phyloP scores from a whole-genome alignment of 768 basidiomycete genomes.

The Tulasnella sp. region DNA sequence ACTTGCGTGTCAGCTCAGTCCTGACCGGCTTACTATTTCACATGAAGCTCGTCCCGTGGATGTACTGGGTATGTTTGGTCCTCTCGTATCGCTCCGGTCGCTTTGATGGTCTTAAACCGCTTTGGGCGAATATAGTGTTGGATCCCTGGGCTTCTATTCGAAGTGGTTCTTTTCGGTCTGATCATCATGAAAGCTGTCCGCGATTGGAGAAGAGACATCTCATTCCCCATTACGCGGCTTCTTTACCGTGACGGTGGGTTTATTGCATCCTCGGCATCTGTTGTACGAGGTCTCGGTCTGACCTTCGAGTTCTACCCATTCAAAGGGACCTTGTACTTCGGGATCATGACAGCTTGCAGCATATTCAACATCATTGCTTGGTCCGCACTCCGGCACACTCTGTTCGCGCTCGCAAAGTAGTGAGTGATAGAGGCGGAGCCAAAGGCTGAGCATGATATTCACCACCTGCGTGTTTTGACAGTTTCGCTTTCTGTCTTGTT shows the following conservation, averaged over 20 bases:
- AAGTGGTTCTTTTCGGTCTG: background rate
- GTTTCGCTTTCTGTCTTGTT: slow-evolving; percentile 1
- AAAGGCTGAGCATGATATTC: background rate
- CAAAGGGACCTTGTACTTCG: slow-evolving; percentile 1
- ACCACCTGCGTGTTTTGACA: background rate
- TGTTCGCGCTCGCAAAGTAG: slow-evolving; percentile 3
- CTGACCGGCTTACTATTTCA: no score
- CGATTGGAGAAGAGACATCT: background rate
- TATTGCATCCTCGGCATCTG: background rate
- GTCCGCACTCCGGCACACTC: slow-evolving; percentile 10
- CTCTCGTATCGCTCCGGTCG: background rate
- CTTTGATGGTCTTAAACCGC: no score
- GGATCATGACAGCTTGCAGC: background rate
- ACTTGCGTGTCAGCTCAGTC: background rate
- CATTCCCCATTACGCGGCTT: slow-evolving; percentile 1
- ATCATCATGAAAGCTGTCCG: slow-evolving; percentile 4
- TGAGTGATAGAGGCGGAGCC: background rate
- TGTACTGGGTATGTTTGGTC: slow-evolving; percentile 6
- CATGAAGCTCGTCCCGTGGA: background rate
- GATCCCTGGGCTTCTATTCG: slow-evolving; percentile 2
- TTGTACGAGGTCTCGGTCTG: background rate
- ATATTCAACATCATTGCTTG: slow-evolving; percentile 13
- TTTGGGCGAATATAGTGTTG: background rate
- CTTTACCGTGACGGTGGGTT: slow-evolving; percentile 12
- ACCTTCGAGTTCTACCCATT: background rate